Percentiles rank a stretch among this genome's conserved stretches.
Evolutionary conservation across 805 yeast genomes (phyloP).

Genomic region (Sugiyamaella smithiae): DNA sequence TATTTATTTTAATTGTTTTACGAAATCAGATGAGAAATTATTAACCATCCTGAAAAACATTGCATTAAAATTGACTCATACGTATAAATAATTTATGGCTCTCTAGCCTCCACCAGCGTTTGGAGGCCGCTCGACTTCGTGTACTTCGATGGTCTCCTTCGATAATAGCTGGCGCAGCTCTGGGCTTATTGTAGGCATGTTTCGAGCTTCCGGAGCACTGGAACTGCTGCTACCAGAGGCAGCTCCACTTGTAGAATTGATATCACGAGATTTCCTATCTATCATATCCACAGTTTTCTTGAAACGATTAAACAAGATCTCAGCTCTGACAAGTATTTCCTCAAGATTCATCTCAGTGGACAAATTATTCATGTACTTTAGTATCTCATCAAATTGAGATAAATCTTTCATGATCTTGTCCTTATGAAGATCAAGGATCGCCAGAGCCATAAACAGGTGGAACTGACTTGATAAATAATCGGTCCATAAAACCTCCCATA

Average conservation of each 20-base stretch:
- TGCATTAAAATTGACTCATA: too few species aligned
- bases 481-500: constrained; percentile 96
- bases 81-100: too few species aligned
- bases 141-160: constrained; percentile 59
- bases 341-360: constrained; percentile 71
- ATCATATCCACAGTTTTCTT: constrained; percentile 74
- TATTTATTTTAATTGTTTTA: too few species aligned
- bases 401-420: constrained; percentile 71
- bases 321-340: constrained; percentile 79
- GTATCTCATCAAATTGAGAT: constrained; percentile 80
- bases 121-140: constrained; percentile 46
- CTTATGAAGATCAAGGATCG: constrained; percentile 85
- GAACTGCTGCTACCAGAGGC: constrained; percentile 13
- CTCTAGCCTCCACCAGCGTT: constrained; percentile 32
- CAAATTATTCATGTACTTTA: constrained; percentile 89
- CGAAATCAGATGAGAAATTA: too few species aligned
- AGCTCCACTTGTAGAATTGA: constrained; percentile 23
- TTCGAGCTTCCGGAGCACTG: constrained; percentile 9
- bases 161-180: constrained; percentile 61
- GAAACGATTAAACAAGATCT: constrained; percentile 75
- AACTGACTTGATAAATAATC: constrained; percentile 83
- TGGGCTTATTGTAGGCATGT: constrained; percentile 37
- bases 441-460: constrained; percentile 81
- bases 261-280: constrained; percentile 42
- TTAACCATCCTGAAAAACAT: too few species aligned